These are phyloP conservation scores for Trametes elegans DNA, from an alignment of 768 basidiomycete genomes.

Conservation along the genomic window DNA sequence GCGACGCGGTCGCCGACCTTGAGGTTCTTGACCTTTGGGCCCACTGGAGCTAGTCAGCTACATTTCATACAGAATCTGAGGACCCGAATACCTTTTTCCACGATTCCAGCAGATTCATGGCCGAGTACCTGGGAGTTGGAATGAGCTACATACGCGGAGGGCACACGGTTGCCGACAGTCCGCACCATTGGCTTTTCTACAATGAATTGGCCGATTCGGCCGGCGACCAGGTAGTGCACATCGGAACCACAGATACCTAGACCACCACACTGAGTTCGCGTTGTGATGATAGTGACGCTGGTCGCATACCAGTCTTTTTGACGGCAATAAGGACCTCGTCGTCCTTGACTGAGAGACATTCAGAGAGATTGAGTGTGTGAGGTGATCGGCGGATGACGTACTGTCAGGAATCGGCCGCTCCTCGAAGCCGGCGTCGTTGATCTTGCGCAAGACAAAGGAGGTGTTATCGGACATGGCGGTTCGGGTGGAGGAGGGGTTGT, in stretches of 20 bases:
- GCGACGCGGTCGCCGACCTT: conserved; percentile 87
- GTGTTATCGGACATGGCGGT: conserved; percentile 70
- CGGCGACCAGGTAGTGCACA: conserved; percentile 80
- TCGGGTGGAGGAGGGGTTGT: conserved; percentile 1
- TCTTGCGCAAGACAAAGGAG: conserved; percentile 72
- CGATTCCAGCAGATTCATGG: conserved; percentile 86
- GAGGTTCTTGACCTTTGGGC: conserved; percentile 69
- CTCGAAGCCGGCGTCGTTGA: conserved; percentile 71
- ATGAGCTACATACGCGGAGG: conserved; percentile 2
- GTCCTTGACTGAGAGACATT: conserved; percentile 47
- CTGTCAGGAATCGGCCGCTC: conserved; percentile 72
- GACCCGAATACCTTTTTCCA: conserved; percentile 53
- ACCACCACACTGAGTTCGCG: no score
- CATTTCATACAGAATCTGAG: neutral
- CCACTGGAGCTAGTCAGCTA: conserved; percentile 45
- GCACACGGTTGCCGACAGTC: neutral
- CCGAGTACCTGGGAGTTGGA: conserved; percentile 70
- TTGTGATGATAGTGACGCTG: no score
- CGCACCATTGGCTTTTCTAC: conserved; percentile 78
- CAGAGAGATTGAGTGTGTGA: neutral
- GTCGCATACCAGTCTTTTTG: conserved; percentile 85
- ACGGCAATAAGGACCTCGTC: conserved; percentile 86
- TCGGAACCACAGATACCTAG: conserved; percentile 91
- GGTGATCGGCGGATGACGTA: conserved; percentile 24
- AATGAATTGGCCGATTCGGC: conserved; percentile 76